Evolutionary conservation across 2,329 filamentous ascomycete genomes (phyloP).

Genomic region (Trichoderma atroviride): DNA sequence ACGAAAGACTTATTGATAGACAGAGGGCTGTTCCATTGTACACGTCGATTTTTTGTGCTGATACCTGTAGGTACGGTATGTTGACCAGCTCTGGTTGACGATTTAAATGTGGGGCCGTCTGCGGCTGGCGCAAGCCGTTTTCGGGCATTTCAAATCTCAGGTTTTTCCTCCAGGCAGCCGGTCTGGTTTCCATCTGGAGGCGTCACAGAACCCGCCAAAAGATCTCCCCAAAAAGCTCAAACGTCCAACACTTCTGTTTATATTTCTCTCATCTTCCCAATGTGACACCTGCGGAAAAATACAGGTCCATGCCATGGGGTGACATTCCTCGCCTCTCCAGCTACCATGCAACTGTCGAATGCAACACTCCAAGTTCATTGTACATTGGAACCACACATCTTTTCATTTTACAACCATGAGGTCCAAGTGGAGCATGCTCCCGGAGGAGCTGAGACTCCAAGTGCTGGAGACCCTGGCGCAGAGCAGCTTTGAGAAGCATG

Average conservation of each 20-base stretch:
- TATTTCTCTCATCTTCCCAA: not conserved
- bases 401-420: not conserved
- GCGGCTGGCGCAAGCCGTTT: slow-evolving; percentile 1
- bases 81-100: slow-evolving; percentile 8
- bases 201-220: not conserved
- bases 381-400: not conserved
- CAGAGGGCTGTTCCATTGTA: too few species aligned
- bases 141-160: not conserved
- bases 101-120: slow-evolving; percentile 12
- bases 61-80: not conserved
- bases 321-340: not conserved
- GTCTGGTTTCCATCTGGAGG: not conserved
- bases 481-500: not conserved
- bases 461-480: slow-evolving; percentile 7
- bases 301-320: not conserved
- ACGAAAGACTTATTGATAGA: not conserved
- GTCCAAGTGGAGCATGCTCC: slow-evolving; percentile 5
- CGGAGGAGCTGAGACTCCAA: slow-evolving; percentile 13
- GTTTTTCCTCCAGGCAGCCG: not conserved
- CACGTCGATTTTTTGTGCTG: not conserved
- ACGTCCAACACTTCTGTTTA: not conserved
- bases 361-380: not conserved
- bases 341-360: slow-evolving; percentile 6
- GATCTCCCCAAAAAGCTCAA: not conserved
- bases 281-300: not conserved